Evolutionary conservation across 345 rosid species (phyloP), one percentile per base, ranked within the genome.

Genomic region (Eutrema yunnanense): DNA sequence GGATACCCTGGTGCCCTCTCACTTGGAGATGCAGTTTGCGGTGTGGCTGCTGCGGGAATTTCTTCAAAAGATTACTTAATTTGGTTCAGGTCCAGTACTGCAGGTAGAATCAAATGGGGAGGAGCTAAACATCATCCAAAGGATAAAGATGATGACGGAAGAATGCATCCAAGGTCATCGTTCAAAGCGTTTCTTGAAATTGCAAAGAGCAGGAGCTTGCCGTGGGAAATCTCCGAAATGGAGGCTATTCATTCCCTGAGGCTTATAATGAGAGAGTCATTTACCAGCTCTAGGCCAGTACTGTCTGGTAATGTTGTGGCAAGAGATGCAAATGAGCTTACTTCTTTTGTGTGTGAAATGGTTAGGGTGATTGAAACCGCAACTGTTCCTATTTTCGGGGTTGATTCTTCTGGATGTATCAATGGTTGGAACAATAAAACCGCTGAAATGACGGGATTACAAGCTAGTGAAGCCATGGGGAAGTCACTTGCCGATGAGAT

Each of bases 41-140:
- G 98, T 43, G 85, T 92, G 85, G 93, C 93, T 67, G 74, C 86
- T 5, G 96, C 96, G 2, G 85, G 89, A 67, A 79, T 92, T 73
- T 84, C 79, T 69, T 82, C 88, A 9, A 81, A 73, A 76, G 90
- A 87, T 77, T 90, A 86, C 76, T 81, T 92, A 71, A 84, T 90
- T 83, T 90, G 96, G 98, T 92, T 92, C 78, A 85, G 98, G 80
- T 92, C 96, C 10, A 90, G 88, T 49, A 82, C 88, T 48, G 96
- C 89, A 5, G 85, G 85, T 63, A 87, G 86, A 70, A 73, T 90
- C 13, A 88, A 88, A 80, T 92, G 96, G 98, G 93, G 96, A 50
- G 96, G 92, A 73, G 96, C 96, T 33, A 90, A 88, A 86, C 90
- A 88, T 78, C 89, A 83, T 48, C 92, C 84, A 0, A 76, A 82